These are phyloP conservation scores for Diaporthe ampelina DNA, from an alignment of 2,329 filamentous ascomycete species.

Conservation along the genomic window DNA sequence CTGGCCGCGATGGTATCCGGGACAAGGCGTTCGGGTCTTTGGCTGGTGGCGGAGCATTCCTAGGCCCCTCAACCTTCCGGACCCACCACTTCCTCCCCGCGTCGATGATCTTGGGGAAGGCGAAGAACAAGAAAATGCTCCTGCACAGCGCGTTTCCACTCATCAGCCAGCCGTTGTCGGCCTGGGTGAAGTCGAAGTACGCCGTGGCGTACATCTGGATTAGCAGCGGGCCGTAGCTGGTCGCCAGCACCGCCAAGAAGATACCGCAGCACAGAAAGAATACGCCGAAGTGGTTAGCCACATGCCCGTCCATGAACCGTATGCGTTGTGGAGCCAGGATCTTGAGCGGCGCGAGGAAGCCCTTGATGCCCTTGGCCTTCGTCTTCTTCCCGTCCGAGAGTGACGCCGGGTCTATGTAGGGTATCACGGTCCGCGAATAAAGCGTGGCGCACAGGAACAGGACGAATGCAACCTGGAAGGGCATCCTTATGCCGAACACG, in stretches of 20 bases:
- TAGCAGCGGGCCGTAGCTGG: slow-evolving; percentile 73
- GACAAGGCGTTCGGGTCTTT: slow-evolving; percentile 27
- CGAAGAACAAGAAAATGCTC: slow-evolving; percentile 64
- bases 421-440: slow-evolving; percentile 59
- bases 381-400: slow-evolving; percentile 52
- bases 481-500: slow-evolving; percentile 71
- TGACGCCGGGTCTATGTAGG: slow-evolving; percentile 64
- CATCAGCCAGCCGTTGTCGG: slow-evolving; percentile 67
- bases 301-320: slow-evolving; percentile 61
- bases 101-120: slow-evolving; percentile 64
- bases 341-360: slow-evolving; percentile 73
- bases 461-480: slow-evolving; percentile 74
- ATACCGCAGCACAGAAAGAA: slow-evolving; percentile 74
- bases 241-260: slow-evolving; percentile 75
- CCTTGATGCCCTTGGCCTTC: slow-evolving; percentile 56
- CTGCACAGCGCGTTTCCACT: slow-evolving; percentile 65
- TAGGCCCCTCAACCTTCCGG: slow-evolving; percentile 53
- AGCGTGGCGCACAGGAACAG: slow-evolving; percentile 64
- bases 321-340: slow-evolving; percentile 71
- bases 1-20: slow-evolving; percentile 54
- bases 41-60: slow-evolving; percentile 45
- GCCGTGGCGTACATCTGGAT: slow-evolving; percentile 70
- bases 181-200: slow-evolving; percentile 64
- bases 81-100: slow-evolving; percentile 58
- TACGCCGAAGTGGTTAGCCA: slow-evolving; percentile 70